Conservation (phyloP, 805 yeast species). For the Saccharomycopsis oosterbeekiorum region DNA sequence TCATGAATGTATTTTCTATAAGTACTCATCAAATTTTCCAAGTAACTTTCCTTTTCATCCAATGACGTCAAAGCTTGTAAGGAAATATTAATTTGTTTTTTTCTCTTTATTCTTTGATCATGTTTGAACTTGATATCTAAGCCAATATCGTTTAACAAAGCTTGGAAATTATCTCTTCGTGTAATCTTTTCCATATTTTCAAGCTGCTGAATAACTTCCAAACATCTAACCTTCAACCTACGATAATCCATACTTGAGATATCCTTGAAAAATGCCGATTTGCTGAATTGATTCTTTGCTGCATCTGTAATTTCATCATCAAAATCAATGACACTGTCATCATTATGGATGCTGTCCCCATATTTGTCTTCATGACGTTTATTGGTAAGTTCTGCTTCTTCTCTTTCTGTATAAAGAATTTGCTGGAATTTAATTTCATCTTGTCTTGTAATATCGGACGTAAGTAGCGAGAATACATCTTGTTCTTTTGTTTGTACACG, state of each 20-base stretch:
- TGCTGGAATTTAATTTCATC: conserved; percentile 60
- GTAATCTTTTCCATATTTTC: conserved; percentile 59
- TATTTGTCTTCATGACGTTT: neutral
- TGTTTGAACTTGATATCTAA: conserved; percentile 58
- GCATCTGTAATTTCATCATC: conserved; percentile 27
- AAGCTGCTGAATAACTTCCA: conserved; percentile 67
- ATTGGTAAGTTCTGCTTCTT: neutral
- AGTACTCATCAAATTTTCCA: conserved; percentile 32
- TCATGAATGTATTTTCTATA: conserved; percentile 41
- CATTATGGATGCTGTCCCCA: neutral
- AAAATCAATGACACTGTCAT: neutral
- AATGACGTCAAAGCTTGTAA: conserved; percentile 35
- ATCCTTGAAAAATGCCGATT: conserved; percentile 41
- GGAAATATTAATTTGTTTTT: conserved; percentile 36
- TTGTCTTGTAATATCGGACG: conserved; percentile 52
- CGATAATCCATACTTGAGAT: conserved; percentile 47
- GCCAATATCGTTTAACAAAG: conserved; percentile 72
- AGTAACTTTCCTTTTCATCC: conserved; percentile 34
- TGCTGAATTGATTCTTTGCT: conserved; percentile 32
- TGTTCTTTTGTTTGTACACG: conserved; percentile 65
- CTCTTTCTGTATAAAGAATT: conserved; percentile 30
- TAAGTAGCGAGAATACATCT: conserved; percentile 56
- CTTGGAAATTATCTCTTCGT: conserved; percentile 66
- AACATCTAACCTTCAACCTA: conserved; percentile 64
- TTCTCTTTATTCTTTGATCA: conserved; percentile 38